Conservation (phyloP, 106 monocot species). For the Iris macrosiphon region DNA sequence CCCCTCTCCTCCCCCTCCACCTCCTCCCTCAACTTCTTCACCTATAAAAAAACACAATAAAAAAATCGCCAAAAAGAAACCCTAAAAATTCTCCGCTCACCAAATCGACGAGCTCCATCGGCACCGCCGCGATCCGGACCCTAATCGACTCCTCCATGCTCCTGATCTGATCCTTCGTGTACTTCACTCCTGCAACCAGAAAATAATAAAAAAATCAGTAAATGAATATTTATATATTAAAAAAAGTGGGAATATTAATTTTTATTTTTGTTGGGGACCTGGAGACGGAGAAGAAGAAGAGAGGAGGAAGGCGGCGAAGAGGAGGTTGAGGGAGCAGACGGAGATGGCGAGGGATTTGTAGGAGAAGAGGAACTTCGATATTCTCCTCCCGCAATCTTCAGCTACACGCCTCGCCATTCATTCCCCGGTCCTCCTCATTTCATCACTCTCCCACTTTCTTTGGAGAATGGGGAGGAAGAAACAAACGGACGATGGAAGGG, state of each 20-base stretch:
- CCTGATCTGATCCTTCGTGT: conserved; percentile 59
- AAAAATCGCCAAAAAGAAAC: background rate
- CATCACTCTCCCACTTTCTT: no score
- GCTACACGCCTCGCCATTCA: conserved; percentile 5
- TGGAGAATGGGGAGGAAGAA: no score
- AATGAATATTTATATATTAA: no score
- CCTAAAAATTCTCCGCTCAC: conserved; percentile 18
- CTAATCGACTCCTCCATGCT: conserved; percentile 66
- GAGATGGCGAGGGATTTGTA: conserved; percentile 56
- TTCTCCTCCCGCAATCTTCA: conserved; percentile 17
- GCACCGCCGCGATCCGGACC: conserved; percentile 36
- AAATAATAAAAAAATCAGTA: background rate
- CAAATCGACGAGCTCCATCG: conserved; percentile 51
- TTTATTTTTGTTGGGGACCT: background rate
- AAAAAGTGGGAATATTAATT: conserved; percentile 10
- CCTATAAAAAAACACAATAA: conserved; percentile 26
- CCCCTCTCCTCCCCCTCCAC: conserved; percentile 36
- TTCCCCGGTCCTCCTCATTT: background rate
- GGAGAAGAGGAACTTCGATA: conserved; percentile 11
- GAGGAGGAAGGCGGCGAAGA: conserved; percentile 51
- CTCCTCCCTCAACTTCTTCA: conserved; percentile 43
- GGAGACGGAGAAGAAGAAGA: conserved; percentile 5
- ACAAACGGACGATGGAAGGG: no score
- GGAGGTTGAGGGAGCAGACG: conserved; percentile 64
- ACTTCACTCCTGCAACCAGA: conserved; percentile 25